Percentiles rank a stretch among this genome's conserved stretches.
These are phyloP conservation scores for Colletotrichum sp. DNA, from an alignment of 2,329 filamentous ascomycete species.

Conservation along the genomic window DNA sequence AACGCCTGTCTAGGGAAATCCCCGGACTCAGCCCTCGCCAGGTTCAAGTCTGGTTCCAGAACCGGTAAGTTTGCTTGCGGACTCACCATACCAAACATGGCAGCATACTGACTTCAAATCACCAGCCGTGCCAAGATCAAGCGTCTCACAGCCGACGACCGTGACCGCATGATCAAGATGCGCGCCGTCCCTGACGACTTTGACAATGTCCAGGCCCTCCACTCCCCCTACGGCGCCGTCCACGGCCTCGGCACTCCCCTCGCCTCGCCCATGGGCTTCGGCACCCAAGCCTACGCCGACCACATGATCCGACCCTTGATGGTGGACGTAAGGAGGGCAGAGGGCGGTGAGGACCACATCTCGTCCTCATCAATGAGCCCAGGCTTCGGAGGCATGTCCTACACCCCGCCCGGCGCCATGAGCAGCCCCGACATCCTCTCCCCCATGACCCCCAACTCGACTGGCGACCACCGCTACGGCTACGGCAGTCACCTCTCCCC, in stretches of 20 bases:
- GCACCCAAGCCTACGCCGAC: conserved; percentile 55
- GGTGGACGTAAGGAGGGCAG: conserved; percentile 69
- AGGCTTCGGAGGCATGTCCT: conserved; percentile 70
- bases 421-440: conserved; percentile 61
- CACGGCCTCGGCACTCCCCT: conserved; percentile 55
- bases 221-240: conserved; percentile 70
- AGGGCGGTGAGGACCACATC: conserved; percentile 65
- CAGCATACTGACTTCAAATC: conserved; percentile 19
- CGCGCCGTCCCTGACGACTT: conserved; percentile 74
- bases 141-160: conserved; percentile 71
- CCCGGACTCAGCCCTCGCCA: conserved; percentile 90
- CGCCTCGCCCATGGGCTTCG: conserved; percentile 54
- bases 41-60: conserved; percentile 99
- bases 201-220: conserved; percentile 72
- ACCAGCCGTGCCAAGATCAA: conserved; percentile 73
- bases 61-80: conserved; percentile 67
- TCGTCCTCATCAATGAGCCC: conserved; percentile 72
- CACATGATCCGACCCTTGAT: conserved; percentile 72
- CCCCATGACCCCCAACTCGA: conserved; percentile 52
- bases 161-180: conserved; percentile 76
- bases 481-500: conserved; percentile 56
- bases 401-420: conserved; percentile 59
- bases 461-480: conserved; percentile 52
- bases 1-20: conserved; percentile 86
- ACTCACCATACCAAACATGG: neutral